These are phyloP conservation scores for Paramecium octaurelia DNA, from an alignment of 73 alveolate species.

Conservation along the genomic window DNA sequence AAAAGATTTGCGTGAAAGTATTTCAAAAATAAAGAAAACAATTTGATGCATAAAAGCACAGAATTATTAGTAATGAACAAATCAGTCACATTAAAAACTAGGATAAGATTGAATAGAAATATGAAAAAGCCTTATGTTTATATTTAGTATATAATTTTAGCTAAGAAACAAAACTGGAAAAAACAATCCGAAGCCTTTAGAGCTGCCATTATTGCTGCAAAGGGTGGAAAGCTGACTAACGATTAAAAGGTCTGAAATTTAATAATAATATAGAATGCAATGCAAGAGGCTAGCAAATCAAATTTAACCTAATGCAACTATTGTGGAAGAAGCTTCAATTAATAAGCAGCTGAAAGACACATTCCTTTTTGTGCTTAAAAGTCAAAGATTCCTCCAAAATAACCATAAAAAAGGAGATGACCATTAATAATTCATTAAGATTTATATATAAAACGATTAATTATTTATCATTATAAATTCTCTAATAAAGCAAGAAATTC, in stretches of 20 bases:
- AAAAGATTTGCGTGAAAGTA: slow-evolving; percentile 57
- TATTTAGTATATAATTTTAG: not conserved
- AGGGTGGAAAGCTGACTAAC: slow-evolving; percentile 37
- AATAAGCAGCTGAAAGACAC: slow-evolving; percentile 55
- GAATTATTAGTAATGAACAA: slow-evolving; percentile 56
- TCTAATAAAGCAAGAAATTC: not conserved
- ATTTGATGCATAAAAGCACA: slow-evolving; percentile 46
- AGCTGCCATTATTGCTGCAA: slow-evolving; percentile 29
- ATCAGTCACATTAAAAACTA: not conserved
- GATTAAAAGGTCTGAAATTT: not conserved
- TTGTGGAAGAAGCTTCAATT: slow-evolving; percentile 63
- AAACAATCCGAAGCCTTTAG: slow-evolving; percentile 56
- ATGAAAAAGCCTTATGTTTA: slow-evolving; percentile 22
- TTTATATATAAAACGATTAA: not conserved
- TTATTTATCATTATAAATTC: not conserved
- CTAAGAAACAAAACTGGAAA: slow-evolving; percentile 50
- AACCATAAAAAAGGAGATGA: slow-evolving; percentile 31
- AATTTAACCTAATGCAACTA: slow-evolving; percentile 12
- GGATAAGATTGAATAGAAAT: slow-evolving; percentile 29
- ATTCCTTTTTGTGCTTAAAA: slow-evolving; percentile 41
- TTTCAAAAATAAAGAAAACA: slow-evolving; percentile 51
- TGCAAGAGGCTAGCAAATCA: not conserved
- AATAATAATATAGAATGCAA: not conserved
- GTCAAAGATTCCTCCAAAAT: slow-evolving; percentile 8
- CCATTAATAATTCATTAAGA: not conserved